Percentiles rank a stretch among this genome's conserved stretches.
phyloP scores from a whole-genome alignment of 306 rosid genomes.

The Fagus crenata region DNA sequence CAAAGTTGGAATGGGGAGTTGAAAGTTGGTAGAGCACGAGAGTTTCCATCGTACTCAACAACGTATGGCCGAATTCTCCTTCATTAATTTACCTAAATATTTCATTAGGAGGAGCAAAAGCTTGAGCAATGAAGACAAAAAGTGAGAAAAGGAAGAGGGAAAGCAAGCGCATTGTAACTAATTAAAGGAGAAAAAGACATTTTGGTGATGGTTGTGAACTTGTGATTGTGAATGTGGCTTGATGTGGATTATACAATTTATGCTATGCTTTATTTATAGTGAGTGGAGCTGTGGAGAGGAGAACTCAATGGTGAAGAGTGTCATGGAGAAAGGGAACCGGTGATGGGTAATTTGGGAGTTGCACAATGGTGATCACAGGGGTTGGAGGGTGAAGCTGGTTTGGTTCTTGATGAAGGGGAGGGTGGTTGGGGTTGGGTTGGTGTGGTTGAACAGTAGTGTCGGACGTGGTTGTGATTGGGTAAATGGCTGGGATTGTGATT shows the following conservation, averaged over 20 bases:
- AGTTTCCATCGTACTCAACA: constrained; percentile 53
- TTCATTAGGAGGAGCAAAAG: constrained; percentile 48
- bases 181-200: constrained; percentile 17
- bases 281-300: no score
- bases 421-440: no score
- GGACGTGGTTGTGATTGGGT: no score
- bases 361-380: no score
- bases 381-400: no score
- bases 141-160: constrained; percentile 26
- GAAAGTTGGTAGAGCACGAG: constrained; percentile 34
- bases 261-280: constrained; percentile 8
- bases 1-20: constrained; percentile 55
- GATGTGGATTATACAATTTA: neutral
- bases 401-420: no score
- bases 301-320: no score
- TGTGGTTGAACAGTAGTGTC: no score
- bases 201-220: neutral
- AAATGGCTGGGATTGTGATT: no score
- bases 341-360: no score
- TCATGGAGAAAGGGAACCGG: no score
- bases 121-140: constrained; percentile 31
- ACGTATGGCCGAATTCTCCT: constrained; percentile 54
- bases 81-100: constrained; percentile 52
- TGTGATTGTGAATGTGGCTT: neutral
- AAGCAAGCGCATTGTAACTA: constrained; percentile 19